phyloP scores from a whole-genome alignment of 2,329 filamentous ascomycete genomes.

The Sporothrix schenckii region DNA sequence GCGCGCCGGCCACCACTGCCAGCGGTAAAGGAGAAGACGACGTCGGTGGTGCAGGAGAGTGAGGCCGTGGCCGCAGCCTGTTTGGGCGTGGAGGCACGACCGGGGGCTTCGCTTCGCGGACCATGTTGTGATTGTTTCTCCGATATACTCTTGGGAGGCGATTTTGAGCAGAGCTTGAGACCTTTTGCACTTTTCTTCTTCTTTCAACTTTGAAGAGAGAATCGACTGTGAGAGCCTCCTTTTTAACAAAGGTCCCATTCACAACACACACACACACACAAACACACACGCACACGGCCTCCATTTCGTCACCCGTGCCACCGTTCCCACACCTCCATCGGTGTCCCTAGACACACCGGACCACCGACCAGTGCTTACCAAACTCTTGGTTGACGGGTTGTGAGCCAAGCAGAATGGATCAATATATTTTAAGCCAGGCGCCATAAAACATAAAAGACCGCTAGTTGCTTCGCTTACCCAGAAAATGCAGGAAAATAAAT shows the following conservation, averaged over 20 bases:
- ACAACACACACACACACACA: background rate
- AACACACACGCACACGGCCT: background rate
- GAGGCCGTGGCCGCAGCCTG: conserved; percentile 4
- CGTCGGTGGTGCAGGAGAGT: background rate
- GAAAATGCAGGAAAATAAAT: background rate
- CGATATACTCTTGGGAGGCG: background rate
- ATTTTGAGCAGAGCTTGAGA: no score
- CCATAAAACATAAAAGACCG: conserved; percentile 4
- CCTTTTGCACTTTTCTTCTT: no score
- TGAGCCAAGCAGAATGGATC: background rate
- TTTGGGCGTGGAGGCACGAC: conserved; percentile 23
- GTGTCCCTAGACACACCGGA: conserved; percentile 15
- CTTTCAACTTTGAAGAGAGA: no score
- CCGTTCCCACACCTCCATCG: background rate
- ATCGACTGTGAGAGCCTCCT: background rate
- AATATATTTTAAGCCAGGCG: background rate
- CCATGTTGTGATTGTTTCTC: conserved; percentile 9
- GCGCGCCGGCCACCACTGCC: background rate
- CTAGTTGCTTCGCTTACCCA: conserved; percentile 18
- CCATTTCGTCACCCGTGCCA: conserved; percentile 3
- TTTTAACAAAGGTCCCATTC: background rate
- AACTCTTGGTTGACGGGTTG: conserved; percentile 12
- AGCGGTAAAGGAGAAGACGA: background rate
- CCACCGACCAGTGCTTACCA: conserved; percentile 26
- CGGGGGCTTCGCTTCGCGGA: conserved; percentile 21